These are phyloP conservation scores for Parathielavia appendiculata DNA, from an alignment of 495 filamentous ascomycete species.

Conservation along the genomic window DNA sequence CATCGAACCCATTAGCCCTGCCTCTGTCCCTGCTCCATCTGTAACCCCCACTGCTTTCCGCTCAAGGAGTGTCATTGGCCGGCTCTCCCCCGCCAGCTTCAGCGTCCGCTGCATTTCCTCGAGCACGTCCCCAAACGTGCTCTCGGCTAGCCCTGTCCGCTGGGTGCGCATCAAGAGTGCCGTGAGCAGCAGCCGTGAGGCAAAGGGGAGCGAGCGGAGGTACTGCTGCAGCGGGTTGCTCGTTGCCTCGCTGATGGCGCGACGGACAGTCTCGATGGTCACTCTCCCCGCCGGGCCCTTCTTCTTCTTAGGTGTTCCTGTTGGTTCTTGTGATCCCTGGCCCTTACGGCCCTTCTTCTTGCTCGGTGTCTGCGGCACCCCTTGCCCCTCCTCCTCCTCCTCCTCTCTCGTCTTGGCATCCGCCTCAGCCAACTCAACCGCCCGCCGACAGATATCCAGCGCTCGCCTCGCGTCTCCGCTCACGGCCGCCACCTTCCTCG, in stretches of 20 bases:
- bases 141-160: constrained; percentile 79
- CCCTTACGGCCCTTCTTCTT: constrained; percentile 23
- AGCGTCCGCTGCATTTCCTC: constrained; percentile 79
- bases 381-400: not conserved
- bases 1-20: constrained; percentile 8
- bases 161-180: constrained; percentile 73
- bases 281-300: constrained; percentile 50
- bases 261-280: constrained; percentile 87
- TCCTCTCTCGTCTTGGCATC: constrained; percentile 35
- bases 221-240: constrained; percentile 86
- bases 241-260: constrained; percentile 91
- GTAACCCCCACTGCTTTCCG: constrained; percentile 10
- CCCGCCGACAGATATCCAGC: constrained; percentile 90
- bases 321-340: constrained; percentile 6
- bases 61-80: constrained; percentile 32
- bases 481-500: constrained; percentile 92
- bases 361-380: constrained; percentile 39
- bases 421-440: constrained; percentile 90
- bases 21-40: not conserved
- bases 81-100: constrained; percentile 49
- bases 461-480: constrained; percentile 89
- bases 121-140: constrained; percentile 80
- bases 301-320: constrained; percentile 20
- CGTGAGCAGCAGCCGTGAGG: constrained; percentile 77
- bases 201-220: constrained; percentile 72